Evolutionary conservation across 345 rosid genomes (phyloP).

Genomic region (Arabis hirsuta): DNA sequence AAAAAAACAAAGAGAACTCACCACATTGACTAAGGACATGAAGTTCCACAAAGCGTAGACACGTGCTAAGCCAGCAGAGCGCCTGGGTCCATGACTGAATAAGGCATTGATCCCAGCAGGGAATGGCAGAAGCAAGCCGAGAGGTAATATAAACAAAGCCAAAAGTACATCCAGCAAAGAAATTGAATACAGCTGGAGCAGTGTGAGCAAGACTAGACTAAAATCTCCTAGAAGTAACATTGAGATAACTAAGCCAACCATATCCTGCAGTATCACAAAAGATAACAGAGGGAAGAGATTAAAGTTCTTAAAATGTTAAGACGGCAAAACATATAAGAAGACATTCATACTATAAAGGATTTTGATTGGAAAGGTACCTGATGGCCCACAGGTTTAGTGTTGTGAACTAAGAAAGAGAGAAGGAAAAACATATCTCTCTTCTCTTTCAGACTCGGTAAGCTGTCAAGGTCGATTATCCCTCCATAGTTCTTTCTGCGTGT

Average conservation of each 20-base stretch:
- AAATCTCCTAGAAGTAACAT: slow-evolving; percentile 97
- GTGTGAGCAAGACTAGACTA: slow-evolving; percentile 96
- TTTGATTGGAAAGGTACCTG: slow-evolving; percentile 58
- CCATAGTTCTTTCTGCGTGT: slow-evolving; percentile 63
- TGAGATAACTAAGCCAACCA: slow-evolving; percentile 98
- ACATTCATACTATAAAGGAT: slow-evolving; percentile 17
- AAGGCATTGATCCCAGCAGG: slow-evolving; percentile 99
- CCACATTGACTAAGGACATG: slow-evolving; percentile 86
- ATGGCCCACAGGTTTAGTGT: slow-evolving; percentile 98
- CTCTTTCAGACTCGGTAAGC: slow-evolving; percentile 76
- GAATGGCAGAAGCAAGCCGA: slow-evolving; percentile 93
- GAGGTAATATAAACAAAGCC: slow-evolving; percentile 85
- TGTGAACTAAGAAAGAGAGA: slow-evolving; percentile 90
- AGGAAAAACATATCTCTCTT: slow-evolving; percentile 83
- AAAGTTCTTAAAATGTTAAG: slow-evolving; percentile 5
- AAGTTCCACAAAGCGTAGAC: slow-evolving; percentile 93
- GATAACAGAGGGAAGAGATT: slow-evolving; percentile 3
- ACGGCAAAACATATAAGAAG: neutral
- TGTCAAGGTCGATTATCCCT: slow-evolving; percentile 72
- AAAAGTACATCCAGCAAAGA: slow-evolving; percentile 84
- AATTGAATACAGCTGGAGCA: slow-evolving; percentile 95
- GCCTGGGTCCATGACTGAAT: slow-evolving; percentile 97
- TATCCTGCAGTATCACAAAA: slow-evolving; percentile 68
- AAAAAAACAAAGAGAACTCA: slow-evolving; percentile 50
- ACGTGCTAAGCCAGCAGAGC: slow-evolving; percentile 96